Conservation (phyloP, 768 basidiomycete species). For the Amanita fuliginea region DNA sequence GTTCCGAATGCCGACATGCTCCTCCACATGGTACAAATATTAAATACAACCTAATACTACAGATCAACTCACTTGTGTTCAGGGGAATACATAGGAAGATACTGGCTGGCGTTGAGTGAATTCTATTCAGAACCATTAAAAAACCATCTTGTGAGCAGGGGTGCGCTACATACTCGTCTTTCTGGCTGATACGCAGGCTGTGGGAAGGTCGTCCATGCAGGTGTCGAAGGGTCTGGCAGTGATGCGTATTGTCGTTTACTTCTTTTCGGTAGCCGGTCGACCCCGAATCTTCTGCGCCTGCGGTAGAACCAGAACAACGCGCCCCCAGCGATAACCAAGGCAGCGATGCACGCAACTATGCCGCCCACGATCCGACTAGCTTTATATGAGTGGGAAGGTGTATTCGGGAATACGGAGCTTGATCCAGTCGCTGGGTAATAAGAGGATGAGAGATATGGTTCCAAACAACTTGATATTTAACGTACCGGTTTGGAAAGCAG, state of each 20-base stretch:
- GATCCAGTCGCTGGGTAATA: not conserved
- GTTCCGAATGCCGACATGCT: not conserved
- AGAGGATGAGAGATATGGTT: not conserved
- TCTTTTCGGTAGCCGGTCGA: not conserved
- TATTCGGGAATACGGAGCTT: not conserved
- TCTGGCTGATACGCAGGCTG: not conserved
- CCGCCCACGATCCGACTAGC: constrained; percentile 56
- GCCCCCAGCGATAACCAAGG: constrained; percentile 24
- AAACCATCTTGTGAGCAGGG: not conserved
- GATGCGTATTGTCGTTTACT: not conserved
- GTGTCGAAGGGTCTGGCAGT: not conserved
- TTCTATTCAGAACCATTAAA: not conserved
- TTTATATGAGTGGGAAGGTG: constrained; percentile 11
- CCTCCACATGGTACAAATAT: not conserved
- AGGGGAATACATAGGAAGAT: not conserved
- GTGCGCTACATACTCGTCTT: not conserved
- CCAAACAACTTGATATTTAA: not conserved
- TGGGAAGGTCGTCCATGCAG: not conserved
- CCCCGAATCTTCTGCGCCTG: not conserved
- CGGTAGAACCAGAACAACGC: not conserved
- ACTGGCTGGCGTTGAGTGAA: not conserved
- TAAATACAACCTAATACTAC: not conserved
- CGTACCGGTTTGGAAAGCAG: not conserved
- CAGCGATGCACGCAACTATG: constrained; percentile 39
- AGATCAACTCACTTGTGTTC: not conserved